Base-by-base conservation (phyloP, 768 basidiomycete genomes). In the Naganishia onofrii region DNA sequence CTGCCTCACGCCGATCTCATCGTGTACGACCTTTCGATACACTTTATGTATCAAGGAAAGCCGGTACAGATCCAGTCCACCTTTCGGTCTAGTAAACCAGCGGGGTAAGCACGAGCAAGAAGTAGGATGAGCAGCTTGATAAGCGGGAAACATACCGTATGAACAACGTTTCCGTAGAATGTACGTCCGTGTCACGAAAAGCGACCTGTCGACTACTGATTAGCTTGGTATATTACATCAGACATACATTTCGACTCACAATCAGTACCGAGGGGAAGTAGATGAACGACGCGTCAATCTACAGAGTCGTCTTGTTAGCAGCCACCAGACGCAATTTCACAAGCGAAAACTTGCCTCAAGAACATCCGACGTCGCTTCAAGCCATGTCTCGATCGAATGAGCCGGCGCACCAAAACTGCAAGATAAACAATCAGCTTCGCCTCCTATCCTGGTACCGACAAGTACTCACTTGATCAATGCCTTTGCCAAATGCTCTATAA, bases 231-330 rank as follows among this genome's bases (percentile, higher is more conserved):
- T 1, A 19, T 5, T 23, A 32, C 15, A 17, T 9, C 42, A 15
- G 15, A 5, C 9, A 3, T 34, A 6, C 38, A 28, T 7, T 6
- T 26, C 26, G 4, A 46, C 60, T 63, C 32, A 72, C 58, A 36
- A 80, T 78, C 48, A 80, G 72, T 44, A 80, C 74, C 0, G 75
- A 75, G 15, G 78, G 78, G 53, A 80, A 74, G 64, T 80, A 77
- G 60, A 80, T 76, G 67, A 80, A 80, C 56, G 78, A 76, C 1
- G 78, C 77, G 63, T 80, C 74, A 60, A 79, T 74, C 60, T 63
- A 26, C 13, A 17, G 7, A n/a, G 10, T 21, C 46, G 42, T 63
- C n/a, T 4, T 9, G 4, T 28, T 31, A 38, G 60, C n/a, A 23
- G 7, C 28, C 7, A 26, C 23, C 28, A 44, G 13, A n/a, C 23